Percentiles rank a stretch among this genome's conserved stretches.
phyloP scores from a whole-genome alignment of 208 protist genomes.

The Wallacemonas sp. region DNA sequence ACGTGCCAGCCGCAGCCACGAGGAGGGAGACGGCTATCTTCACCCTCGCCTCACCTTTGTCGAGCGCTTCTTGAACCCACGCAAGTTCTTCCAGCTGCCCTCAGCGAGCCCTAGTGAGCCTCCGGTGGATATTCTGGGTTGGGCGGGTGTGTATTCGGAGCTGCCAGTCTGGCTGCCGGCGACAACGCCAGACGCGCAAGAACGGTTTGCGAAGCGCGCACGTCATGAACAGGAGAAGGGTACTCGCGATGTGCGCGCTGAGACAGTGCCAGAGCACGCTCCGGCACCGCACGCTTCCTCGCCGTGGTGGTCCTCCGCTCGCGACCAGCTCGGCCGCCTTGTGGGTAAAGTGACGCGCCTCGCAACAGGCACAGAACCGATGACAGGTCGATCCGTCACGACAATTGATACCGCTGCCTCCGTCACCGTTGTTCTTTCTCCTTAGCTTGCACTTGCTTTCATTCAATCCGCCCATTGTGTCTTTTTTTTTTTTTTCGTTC shows the following conservation, averaged over 20 bases:
- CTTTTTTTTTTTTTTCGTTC: constrained; percentile 4
- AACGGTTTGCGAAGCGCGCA: background rate
- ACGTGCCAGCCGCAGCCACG: background rate
- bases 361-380: background rate
- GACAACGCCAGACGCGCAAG: constrained; percentile 6
- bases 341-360: background rate
- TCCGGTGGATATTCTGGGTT: constrained; percentile 45
- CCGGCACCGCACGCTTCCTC: background rate
- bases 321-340: background rate
- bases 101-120: background rate
- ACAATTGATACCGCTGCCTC: constrained; percentile 15
- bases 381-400: background rate
- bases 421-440: constrained; percentile 15
- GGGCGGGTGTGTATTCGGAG: constrained; percentile 36
- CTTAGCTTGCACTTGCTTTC: background rate
- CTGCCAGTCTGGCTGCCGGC: constrained; percentile 44
- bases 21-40: background rate
- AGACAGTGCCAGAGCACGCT: background rate
- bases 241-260: background rate
- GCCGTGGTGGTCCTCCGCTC: background rate
- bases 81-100: constrained; percentile 35
- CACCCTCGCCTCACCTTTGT: constrained; percentile 5
- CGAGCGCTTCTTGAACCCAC: constrained; percentile 17
- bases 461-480: no score
- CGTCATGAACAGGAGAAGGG: background rate